Evolutionary conservation across 495 filamentous ascomycete species (phyloP), one percentile per base, ranked within the genome.

Genomic region (Daldinia decipiens): DNA sequence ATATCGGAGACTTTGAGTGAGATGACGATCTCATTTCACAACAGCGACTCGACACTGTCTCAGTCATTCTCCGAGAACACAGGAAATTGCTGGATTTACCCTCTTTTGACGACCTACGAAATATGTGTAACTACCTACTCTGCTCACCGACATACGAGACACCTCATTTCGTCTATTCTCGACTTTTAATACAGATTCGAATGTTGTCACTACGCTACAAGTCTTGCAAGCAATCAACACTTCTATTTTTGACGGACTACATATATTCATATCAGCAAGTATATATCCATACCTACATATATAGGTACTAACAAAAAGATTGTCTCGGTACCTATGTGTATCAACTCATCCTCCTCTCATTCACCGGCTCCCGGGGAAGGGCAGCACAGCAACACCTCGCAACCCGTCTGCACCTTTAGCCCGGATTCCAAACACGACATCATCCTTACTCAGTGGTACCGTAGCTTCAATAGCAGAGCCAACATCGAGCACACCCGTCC

Each of bases 381-480:
- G 73, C 57, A 77, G 34, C 32, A 75, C 75, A 17, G 75, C 75
- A 56, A 77, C 75, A 6, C 75, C 75, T 27, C 75, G 51, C 9
- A 65, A 62, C 12, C 84, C 84, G 77, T 84, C 80, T 51, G 31
- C 71, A 4, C 83, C 79, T 4, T 84, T 81, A 11, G 82, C 77
- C 58, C 85, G 73, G 2, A 87, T 75, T 0, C 85, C 85, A 77
- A 87, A 85, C 47, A 83, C 76, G 21, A 85, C 79, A 72, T 86
- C 82, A 65, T 87, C 85, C 77, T 87, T 87, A 57, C 80, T 84
- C 36, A 87, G 59, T 15, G 73, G 27, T 32, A 87, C 65, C 58
- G 75, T 81, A 9, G 72, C 84, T 54, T 66, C 76, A 4, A 71
- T 68, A 9, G 77, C 77, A n/a, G 74, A 56, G 7, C 82, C 81